Percentiles rank a stretch among this genome's conserved stretches.
Evolutionary conservation across 495 filamentous ascomycete species (phyloP).

Genomic region (Penicillium daleae): DNA sequence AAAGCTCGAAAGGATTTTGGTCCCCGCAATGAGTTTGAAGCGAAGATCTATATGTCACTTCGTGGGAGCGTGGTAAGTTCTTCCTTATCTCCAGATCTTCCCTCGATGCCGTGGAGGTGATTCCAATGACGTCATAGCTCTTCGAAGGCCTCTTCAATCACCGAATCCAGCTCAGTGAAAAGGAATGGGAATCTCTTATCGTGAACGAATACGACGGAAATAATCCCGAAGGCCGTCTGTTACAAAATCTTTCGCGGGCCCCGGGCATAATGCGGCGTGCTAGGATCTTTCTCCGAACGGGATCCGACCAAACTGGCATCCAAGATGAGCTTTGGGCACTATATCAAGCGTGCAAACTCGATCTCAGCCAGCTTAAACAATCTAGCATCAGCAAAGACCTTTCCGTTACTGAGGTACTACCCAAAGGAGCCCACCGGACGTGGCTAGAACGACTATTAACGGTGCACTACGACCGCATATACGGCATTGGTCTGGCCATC

Average conservation of each 20-base stretch:
- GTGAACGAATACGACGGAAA: constrained; percentile 31
- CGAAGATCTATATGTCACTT: constrained; percentile 40
- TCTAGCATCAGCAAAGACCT: constrained; percentile 16
- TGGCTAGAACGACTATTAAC: constrained; percentile 19
- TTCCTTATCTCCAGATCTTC: background rate
- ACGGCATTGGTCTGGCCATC: constrained; percentile 39
- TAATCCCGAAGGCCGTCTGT: constrained; percentile 35
- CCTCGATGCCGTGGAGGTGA: background rate
- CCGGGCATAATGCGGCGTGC: constrained; percentile 35
- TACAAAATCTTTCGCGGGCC: constrained; percentile 33
- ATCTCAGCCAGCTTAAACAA: constrained; percentile 22
- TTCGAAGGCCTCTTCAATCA: constrained; percentile 48
- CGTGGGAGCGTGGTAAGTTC: constrained; percentile 44
- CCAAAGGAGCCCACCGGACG: background rate
- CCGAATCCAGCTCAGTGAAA: constrained; percentile 35
- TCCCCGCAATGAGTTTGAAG: constrained; percentile 44
- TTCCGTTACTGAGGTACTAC: background rate
- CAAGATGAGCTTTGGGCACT: constrained; percentile 29
- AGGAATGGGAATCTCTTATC: constrained; percentile 45
- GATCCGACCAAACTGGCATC: constrained; percentile 16
- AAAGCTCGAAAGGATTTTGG: constrained; percentile 37
- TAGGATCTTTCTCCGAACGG: constrained; percentile 14
- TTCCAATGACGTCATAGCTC: constrained; percentile 32
- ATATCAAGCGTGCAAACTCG: constrained; percentile 33
- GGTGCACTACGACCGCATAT: constrained; percentile 39